Base-by-base conservation (phyloP, 495 filamentous ascomycete species). In the Filosporella fistucella region DNA sequence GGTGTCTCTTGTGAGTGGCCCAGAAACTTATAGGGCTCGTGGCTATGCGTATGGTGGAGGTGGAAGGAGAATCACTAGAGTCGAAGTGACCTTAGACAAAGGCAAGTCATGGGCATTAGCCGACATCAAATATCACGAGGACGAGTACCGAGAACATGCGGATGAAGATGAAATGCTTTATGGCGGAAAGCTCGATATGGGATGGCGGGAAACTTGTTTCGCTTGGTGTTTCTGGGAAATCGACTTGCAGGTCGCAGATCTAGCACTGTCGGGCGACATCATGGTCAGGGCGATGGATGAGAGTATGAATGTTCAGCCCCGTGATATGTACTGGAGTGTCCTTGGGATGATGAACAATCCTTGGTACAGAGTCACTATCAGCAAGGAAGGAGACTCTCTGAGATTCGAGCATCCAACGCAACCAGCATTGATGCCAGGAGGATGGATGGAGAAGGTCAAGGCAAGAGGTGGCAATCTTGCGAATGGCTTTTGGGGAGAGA, bases 301-400 rank as follows among this genome's bases (percentile, higher is more conserved):
- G 38, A 79, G 84, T 24, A 81, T 97, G 80, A 86, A 82, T 56
- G 69, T 89, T 1, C 90, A 95, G 59, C 91, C 91, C 5, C 73
- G 86, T 49, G 91, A 97, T 56, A 95, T 95, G 86, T 97, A 97
- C 65, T 97, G 91, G 91, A 87, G 79, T 47, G 91, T 96, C 14
- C 68, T 96, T 33, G 91, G 91, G 0, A 97, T 97, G 91, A 97
- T 97, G 91, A 95, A 97, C 62, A 96, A 95, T 58, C 85, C 90
- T 6, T 97, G 91, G 91, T 97, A 84, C 63, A 74, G 91, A 13
- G 74, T 97, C 5, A 76, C 81, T 4, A 88, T 97, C 47, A 80
- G 76, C 33, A 82, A 84, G 47, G 86, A 95, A 52, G 75, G 69
- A 0, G 71, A 80, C 26, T 60, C 52, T 18, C 63, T 97, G 34